phyloP scores from a whole-genome alignment of 768 basidiomycete genomes.

The Rhizopogon rudus region DNA sequence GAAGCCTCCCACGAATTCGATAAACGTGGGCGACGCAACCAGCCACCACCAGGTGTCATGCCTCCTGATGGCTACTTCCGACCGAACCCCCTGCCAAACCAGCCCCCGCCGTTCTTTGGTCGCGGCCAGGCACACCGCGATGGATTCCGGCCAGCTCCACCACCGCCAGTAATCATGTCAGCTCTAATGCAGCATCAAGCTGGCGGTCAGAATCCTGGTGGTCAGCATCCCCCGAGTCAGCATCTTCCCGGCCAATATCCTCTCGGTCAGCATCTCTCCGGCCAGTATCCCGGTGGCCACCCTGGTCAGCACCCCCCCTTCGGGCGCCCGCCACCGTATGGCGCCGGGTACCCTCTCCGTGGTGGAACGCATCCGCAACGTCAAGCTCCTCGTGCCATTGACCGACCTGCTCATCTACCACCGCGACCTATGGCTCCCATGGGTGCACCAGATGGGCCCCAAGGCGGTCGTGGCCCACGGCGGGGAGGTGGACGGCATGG shows the following conservation, averaged over 20 bases:
- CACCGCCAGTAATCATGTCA: conserved; percentile 21
- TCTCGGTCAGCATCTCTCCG: conserved; percentile 9
- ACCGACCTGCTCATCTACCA: conserved; percentile 11
- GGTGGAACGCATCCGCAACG: neutral
- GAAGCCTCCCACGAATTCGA: conserved; percentile 84
- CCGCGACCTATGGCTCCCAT: conserved; percentile 18
- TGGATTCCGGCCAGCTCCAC: conserved; percentile 13
- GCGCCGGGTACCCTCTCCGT: neutral
- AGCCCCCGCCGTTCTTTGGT: conserved; percentile 24
- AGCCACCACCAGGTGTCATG: conserved; percentile 19
- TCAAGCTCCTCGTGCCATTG: neutral
- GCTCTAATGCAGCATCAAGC: conserved; percentile 25
- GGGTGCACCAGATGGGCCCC: conserved; percentile 6
- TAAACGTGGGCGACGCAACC: conserved; percentile 58
- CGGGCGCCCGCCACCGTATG: neutral
- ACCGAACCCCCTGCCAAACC: conserved; percentile 11
- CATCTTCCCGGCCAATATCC: conserved; percentile 1
- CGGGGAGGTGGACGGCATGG: conserved; percentile 16
- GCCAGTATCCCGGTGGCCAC: conserved; percentile 5
- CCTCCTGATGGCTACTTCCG: conserved; percentile 17
- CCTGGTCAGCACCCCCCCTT: conserved; percentile 3
- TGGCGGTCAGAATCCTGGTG: neutral
- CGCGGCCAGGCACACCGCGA: conserved; percentile 32
- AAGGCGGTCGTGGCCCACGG: conserved; percentile 11
- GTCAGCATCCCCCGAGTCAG: neutral